Base-by-base conservation (phyloP, 306 rosid species). In the Pyrus betulifolia region DNA sequence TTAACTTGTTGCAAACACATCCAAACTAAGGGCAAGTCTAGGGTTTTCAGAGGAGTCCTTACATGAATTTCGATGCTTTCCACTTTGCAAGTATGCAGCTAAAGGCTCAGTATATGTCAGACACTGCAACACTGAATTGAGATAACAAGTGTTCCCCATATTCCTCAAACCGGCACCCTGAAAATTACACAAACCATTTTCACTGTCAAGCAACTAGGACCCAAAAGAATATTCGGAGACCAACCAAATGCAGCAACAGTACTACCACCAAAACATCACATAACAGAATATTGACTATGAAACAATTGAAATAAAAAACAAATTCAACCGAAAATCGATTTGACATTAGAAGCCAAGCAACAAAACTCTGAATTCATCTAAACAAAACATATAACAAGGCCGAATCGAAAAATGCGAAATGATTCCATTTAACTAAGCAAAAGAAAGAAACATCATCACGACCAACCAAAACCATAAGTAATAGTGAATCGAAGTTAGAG, bases 131-230 rank as follows among this genome's bases (percentile, higher is more conserved):
- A 92, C 99, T 15, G 99, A 91, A 81, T 96, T 96, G 42, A 96
- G 99, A 82, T 87, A 96, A 77, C 99, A 96, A 46, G 99, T 96
- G 69, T 96, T 96, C 71, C 99, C 99, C 45, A 92, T 88, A 81
- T 96, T 96, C 72, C 58, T 76, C 86, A 96, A 79, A 33, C 99
- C 99, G 73, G 99, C 99, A 70, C 99, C 99, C 99, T 96, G 97
- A 67, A 86, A 75, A 67, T 28, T 42, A 22, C 35, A 15, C 74
- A 75, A 22, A 25, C 51, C 76, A 76, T 46, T 73, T 45, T 55
- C 42, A 28, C 28, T 61, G 69, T 55, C 72, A 44, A 70, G 42
- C 71, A 38, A 69, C 23, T 40, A n/a, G 19, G 54, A 49, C 17
- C 8, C 46, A 5, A 18, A n/a, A 22, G 11, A 40, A 38, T 40